phyloP scores from a whole-genome alignment of 225 moss, liverwort and hornwort species.

The Thuidium tamariscinum region DNA sequence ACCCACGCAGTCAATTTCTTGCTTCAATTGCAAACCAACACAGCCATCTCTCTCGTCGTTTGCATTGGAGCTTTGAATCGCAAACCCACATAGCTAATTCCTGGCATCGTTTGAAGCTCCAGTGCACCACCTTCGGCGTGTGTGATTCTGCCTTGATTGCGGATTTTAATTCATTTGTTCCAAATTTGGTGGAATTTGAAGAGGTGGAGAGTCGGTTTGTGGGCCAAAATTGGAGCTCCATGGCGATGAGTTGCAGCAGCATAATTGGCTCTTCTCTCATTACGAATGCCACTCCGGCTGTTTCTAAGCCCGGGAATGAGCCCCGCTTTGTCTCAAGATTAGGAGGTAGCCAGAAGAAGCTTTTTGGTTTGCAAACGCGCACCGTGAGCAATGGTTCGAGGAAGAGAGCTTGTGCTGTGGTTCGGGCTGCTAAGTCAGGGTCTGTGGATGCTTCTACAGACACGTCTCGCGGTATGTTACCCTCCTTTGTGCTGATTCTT shows the following conservation, averaged over 20 bases:
- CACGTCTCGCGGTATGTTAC: background rate
- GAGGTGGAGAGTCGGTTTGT: background rate
- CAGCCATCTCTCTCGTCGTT: background rate
- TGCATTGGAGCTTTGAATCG: background rate
- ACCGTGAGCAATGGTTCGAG: background rate
- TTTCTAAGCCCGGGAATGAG: background rate
- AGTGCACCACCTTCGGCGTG: background rate
- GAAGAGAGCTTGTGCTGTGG: background rate
- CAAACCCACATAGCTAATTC: background rate
- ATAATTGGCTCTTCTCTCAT: background rate
- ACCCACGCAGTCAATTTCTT: background rate
- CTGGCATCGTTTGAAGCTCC: background rate
- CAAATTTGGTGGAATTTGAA: background rate
- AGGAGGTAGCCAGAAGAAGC: background rate
- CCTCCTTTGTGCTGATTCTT: background rate
- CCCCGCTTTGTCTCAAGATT: background rate
- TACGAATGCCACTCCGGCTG: background rate
- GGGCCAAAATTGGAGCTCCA: background rate
- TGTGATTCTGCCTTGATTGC: background rate
- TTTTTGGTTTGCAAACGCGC: background rate
- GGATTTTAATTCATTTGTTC: background rate
- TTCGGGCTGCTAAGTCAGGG: background rate
- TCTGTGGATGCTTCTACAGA: background rate
- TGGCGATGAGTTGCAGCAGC: background rate
- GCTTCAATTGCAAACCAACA: background rate